Evolutionary conservation across 306 rosid genomes (phyloP).

Genomic region (Trifolium subterraneum): DNA sequence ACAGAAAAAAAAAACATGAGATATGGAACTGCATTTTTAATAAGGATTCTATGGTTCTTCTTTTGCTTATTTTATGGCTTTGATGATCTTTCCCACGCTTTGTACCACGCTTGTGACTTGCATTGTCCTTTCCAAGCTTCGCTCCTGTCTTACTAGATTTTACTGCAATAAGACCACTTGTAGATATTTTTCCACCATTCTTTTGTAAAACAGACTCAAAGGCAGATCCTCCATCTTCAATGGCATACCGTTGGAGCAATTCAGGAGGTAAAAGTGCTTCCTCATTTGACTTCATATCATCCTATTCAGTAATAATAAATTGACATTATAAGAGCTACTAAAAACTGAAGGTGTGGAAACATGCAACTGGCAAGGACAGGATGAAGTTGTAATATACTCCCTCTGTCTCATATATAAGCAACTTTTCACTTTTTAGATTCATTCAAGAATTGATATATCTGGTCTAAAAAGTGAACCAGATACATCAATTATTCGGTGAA

Average conservation of each 20-base stretch:
- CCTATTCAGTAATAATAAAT: neutral
- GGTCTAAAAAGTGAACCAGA: too few species aligned
- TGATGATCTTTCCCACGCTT: slow-evolving; percentile 50
- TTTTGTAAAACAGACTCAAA: neutral
- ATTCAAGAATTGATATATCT: too few species aligned
- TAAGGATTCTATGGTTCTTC: slow-evolving; percentile 22
- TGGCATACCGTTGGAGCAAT: too few species aligned
- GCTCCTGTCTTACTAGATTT: slow-evolving; percentile 52
- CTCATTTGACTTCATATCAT: too few species aligned
- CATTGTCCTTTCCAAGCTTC: slow-evolving; percentile 41
- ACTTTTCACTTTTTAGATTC: too few species aligned
- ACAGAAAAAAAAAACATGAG: too few species aligned
- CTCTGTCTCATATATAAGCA: too few species aligned
- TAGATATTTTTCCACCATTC: slow-evolving; percentile 16
- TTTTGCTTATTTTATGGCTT: slow-evolving; percentile 49
- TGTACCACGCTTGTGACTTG: slow-evolving; percentile 49
- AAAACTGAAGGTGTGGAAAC: neutral
- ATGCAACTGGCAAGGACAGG: neutral
- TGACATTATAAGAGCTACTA: neutral
- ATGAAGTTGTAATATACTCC: neutral
- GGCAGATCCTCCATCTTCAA: too few species aligned
- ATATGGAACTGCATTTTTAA: too few species aligned
- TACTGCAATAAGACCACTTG: slow-evolving; percentile 58
- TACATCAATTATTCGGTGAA: too few species aligned
- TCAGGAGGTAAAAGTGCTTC: too few species aligned